phyloP scores from a whole-genome alignment of 2,329 filamentous ascomycete species.

The Fusarium marasasianum region DNA sequence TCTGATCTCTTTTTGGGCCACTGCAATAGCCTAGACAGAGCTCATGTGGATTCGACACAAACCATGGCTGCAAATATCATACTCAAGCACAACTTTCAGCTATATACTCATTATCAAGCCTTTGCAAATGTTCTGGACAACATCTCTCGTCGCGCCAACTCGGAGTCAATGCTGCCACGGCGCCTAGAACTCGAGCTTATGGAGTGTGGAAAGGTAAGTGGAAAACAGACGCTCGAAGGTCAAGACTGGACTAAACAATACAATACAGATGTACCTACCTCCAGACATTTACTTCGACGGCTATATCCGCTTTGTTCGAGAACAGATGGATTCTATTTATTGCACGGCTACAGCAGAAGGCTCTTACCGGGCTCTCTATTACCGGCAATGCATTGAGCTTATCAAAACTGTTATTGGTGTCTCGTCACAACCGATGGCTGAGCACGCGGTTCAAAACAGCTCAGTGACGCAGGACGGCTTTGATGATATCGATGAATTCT shows the following conservation, averaged over 20 bases:
- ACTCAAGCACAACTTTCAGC: slow-evolving; percentile 48
- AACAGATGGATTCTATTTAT: slow-evolving; percentile 57
- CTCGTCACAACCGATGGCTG: neutral
- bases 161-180: slow-evolving; percentile 52
- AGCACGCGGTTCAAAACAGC: slow-evolving; percentile 19
- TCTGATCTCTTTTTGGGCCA: slow-evolving; percentile 57
- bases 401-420: slow-evolving; percentile 51
- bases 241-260: slow-evolving; percentile 20
- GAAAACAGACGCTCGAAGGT: neutral
- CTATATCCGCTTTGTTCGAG: slow-evolving; percentile 54
- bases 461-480: slow-evolving; percentile 11
- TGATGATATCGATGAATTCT: slow-evolving; percentile 30
- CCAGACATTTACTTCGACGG: slow-evolving; percentile 51
- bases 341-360: slow-evolving; percentile 11
- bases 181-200: slow-evolving; percentile 62
- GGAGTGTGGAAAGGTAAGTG: slow-evolving; percentile 59
- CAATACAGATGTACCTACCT: slow-evolving; percentile 50
- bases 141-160: slow-evolving; percentile 49
- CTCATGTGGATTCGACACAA: slow-evolving; percentile 46
- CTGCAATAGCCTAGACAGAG: slow-evolving; percentile 40
- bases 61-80: slow-evolving; percentile 49
- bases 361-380: slow-evolving; percentile 53
- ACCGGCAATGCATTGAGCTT: slow-evolving; percentile 53
- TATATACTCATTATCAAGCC: slow-evolving; percentile 45
- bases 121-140: slow-evolving; percentile 48